Conservation (phyloP, 371 early-diverging fungal genomes). For the Circinella umbellata region DNA sequence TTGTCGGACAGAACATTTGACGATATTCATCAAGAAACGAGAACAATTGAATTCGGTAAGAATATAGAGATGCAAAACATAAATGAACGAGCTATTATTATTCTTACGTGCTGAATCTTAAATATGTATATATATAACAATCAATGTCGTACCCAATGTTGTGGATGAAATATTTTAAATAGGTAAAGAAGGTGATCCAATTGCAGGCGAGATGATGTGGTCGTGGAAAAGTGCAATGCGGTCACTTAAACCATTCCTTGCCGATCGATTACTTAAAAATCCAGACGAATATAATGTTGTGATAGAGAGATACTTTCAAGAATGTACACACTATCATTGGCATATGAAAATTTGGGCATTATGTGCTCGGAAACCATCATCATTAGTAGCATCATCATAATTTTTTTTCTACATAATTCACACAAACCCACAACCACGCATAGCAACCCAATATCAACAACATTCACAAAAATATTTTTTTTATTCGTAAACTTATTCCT, state of each 20-base stretch:
- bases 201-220: slow-evolving; percentile 43
- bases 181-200: slow-evolving; percentile 35
- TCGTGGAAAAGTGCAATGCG: slow-evolving; percentile 46
- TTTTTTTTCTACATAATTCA: background rate
- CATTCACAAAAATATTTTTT: no score
- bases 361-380: slow-evolving; percentile 34
- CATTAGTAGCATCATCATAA: slow-evolving; percentile 13
- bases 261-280: slow-evolving; percentile 24
- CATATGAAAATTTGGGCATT: slow-evolving; percentile 31
- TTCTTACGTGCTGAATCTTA: background rate
- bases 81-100: no score
- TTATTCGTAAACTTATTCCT: no score
- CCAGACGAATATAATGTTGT: slow-evolving; percentile 29
- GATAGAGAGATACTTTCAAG: slow-evolving; percentile 40
- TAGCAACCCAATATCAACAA: no score
- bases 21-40: slow-evolving; percentile 25
- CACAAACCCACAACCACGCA: background rate
- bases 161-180: background rate
- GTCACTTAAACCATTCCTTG: slow-evolving; percentile 38
- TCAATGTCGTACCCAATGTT: no score
- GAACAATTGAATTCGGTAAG: slow-evolving; percentile 35
- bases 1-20: slow-evolving; percentile 31
- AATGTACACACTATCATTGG: slow-evolving; percentile 40
- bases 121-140: background rate
- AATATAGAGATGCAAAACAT: background rate